Evolutionary conservation across 768 basidiomycete species (phyloP).

Genomic region (Boletus rubescentipes): DNA sequence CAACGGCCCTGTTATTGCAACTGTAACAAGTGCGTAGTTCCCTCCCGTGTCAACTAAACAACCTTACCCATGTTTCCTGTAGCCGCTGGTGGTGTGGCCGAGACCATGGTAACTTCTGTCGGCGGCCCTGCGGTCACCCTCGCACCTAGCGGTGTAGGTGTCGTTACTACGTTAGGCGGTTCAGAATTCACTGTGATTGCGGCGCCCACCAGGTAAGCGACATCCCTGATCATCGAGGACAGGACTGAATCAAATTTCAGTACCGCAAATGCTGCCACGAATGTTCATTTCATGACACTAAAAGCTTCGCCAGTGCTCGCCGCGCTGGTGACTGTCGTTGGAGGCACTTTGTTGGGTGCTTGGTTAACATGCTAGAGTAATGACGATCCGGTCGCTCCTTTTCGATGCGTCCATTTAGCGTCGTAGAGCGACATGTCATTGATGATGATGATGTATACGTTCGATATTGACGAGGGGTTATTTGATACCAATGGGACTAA

Average conservation of each 20-base stretch:
- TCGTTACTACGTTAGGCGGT: slow-evolving; percentile 52
- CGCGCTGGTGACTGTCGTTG: slow-evolving; percentile 29
- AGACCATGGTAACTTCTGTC: slow-evolving; percentile 55
- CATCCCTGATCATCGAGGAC: not conserved
- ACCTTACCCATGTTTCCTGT: not conserved
- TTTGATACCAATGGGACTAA: not conserved
- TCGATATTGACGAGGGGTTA: not conserved
- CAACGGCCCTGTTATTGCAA: slow-evolving; percentile 8
- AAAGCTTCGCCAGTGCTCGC: slow-evolving; percentile 28
- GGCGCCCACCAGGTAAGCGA: slow-evolving; percentile 15
- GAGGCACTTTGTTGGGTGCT: slow-evolving; percentile 40
- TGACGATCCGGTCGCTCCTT: not conserved
- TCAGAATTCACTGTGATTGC: slow-evolving; percentile 49
- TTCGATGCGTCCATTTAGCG: not conserved
- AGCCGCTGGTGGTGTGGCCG: slow-evolving; percentile 55
- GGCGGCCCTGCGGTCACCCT: slow-evolving; percentile 64
- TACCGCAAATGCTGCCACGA: slow-evolving; percentile 15
- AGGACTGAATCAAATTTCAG: slow-evolving; percentile 4
- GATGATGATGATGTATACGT: not conserved
- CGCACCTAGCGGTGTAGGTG: slow-evolving; percentile 40
- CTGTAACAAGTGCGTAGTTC: slow-evolving; percentile 27
- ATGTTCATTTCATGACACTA: slow-evolving; percentile 13
- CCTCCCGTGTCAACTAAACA: not conserved
- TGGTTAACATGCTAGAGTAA: slow-evolving; percentile 34
- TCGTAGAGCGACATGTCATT: not conserved